phyloP scores from a whole-genome alignment of 352 stramenopile species.

The Phytophthora aleatoria region DNA sequence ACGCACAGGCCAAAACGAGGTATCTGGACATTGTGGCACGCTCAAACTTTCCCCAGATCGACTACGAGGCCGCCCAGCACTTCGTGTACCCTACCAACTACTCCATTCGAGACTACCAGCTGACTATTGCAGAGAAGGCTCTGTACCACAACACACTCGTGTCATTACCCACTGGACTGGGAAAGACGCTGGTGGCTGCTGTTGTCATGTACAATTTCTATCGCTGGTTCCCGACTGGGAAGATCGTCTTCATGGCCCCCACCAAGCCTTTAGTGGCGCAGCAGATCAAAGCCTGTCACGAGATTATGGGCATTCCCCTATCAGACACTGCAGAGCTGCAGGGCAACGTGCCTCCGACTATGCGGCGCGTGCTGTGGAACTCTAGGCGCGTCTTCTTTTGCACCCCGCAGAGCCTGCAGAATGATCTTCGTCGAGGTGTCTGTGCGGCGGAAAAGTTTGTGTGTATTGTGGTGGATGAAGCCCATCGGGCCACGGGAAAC shows the following conservation, averaged over 20 bases:
- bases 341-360: constrained; percentile 72
- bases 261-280: constrained; percentile 98
- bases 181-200: constrained; percentile 99
- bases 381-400: constrained; percentile 98
- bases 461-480: constrained; percentile 98
- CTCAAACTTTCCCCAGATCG: constrained; percentile 52
- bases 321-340: constrained; percentile 84
- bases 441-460: constrained; percentile 89
- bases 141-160: constrained; percentile 98
- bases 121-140: constrained; percentile 92
- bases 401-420: constrained; percentile 98
- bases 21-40: constrained; percentile 55
- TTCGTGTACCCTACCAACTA: constrained; percentile 93
- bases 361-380: constrained; percentile 89
- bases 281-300: constrained; percentile 96
- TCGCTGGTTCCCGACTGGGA: constrained; percentile 95
- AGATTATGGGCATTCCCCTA: constrained; percentile 94
- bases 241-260: constrained; percentile 98
- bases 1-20: constrained; percentile 54
- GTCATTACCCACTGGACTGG: constrained; percentile 97
- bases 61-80: constrained; percentile 60
- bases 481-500: constrained; percentile 96
- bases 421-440: constrained; percentile 91
- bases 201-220: constrained; percentile 99
- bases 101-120: constrained; percentile 94